These are phyloP conservation scores for Diutina scorzettiae DNA, from an alignment of 1,139 yeast genomes.

Conservation along the genomic window DNA sequence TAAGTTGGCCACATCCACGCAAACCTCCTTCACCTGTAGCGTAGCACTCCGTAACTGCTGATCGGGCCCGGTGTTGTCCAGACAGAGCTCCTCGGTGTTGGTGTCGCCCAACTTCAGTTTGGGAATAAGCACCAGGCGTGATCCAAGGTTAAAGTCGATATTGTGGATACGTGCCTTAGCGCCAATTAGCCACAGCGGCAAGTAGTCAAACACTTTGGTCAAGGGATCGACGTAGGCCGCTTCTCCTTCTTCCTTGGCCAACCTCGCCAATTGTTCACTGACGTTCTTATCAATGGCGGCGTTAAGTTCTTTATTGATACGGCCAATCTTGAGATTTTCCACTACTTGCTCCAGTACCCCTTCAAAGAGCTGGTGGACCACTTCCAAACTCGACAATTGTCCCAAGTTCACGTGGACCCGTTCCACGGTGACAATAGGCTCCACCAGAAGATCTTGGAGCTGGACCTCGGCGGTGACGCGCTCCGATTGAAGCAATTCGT, in stretches of 20 bases:
- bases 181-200: constrained; percentile 39
- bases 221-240: neutral
- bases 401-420: constrained; percentile 18
- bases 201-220: constrained; percentile 18
- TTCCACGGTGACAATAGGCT: constrained; percentile 15
- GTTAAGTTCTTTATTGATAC: constrained; percentile 19
- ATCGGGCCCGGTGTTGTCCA: constrained; percentile 23
- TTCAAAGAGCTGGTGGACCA: constrained; percentile 20
- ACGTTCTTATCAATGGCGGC: constrained; percentile 12
- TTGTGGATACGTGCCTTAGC: constrained; percentile 20
- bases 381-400: constrained; percentile 21
- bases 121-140: constrained; percentile 49
- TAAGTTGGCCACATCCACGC: neutral
- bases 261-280: neutral
- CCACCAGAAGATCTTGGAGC: constrained; percentile 21
- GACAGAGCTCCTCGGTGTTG: constrained; percentile 27
- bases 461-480: constrained; percentile 16
- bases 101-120: constrained; percentile 12
- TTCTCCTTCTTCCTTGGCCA: neutral
- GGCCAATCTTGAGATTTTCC: constrained; percentile 19
- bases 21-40: constrained; percentile 9
- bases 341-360: constrained; percentile 19
- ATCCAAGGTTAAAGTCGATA: constrained; percentile 33
- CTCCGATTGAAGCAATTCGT: constrained; percentile 10
- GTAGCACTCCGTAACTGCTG: constrained; percentile 9